phyloP scores from a whole-genome alignment of 805 yeast genomes.

The Vanderwaltozyma tropicalis region DNA sequence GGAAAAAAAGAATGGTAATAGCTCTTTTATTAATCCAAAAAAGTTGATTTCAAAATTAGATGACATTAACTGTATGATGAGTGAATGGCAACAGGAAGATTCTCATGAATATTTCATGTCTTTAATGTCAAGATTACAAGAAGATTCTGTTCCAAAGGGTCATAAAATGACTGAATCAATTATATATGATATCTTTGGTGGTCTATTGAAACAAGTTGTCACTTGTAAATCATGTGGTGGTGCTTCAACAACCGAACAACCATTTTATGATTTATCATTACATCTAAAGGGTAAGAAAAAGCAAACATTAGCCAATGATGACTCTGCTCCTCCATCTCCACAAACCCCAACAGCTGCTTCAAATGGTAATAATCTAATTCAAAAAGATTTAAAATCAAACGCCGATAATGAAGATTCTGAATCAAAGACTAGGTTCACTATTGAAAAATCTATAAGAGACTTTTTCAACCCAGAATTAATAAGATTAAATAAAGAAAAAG shows the following conservation, averaged over 20 bases:
- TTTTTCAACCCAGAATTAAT: constrained; percentile 78
- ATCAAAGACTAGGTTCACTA: constrained; percentile 37
- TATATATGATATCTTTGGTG: constrained; percentile 90
- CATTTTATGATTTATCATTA: constrained; percentile 82
- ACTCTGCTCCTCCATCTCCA: constrained; percentile 13
- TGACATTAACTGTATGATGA: constrained; percentile 92
- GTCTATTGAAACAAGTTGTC: constrained; percentile 72
- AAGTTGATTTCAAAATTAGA: constrained; percentile 58
- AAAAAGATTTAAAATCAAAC: neutral
- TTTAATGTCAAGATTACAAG: constrained; percentile 75
- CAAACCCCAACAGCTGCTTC: neutral
- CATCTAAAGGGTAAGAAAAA: constrained; percentile 52
- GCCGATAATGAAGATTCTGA: neutral
- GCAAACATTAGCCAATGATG: constrained; percentile 11
- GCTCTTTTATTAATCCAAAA: constrained; percentile 59
- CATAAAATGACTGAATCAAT: constrained; percentile 69
- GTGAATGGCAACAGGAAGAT: constrained; percentile 96
- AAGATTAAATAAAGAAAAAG: constrained; percentile 56
- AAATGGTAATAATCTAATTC: neutral
- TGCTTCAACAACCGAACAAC: constrained; percentile 80
- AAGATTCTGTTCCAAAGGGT: constrained; percentile 89
- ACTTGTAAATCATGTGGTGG: constrained; percentile 76
- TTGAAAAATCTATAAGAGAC: constrained; percentile 66
- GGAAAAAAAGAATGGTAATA: constrained; percentile 25
- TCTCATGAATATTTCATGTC: constrained; percentile 97